Base-by-base conservation (phyloP, 1,139 yeast genomes). In the Candida sojae region DNA sequence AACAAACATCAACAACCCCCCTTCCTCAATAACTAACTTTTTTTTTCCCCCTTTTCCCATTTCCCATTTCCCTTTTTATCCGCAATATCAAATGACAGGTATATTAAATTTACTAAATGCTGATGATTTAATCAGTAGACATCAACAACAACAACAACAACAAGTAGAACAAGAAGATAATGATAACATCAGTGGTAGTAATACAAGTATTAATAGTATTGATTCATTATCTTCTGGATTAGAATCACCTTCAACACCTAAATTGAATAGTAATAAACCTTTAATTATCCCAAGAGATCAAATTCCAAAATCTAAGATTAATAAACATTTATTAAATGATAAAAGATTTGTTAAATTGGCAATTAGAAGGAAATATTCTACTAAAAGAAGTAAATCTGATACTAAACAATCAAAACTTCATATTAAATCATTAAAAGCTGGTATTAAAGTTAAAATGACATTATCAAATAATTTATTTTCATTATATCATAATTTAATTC, bases 391-490 rank as follows among this genome's bases (percentile, higher is more conserved):
- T 12, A 28, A 39, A 29, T 35, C 34, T 8, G 45, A 46, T 25
- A 44, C 49, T 12, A 43, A 42, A 33, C 56, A 51, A 36, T 56
- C 68, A 42, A 76, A 76, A 53, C 67, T 77, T 28, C 83, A 79
- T 53, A 73, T 80, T 4, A 74, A 80, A 50, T 80, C 82, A 5
- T 62, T 80, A 29, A 81, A 80, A 44, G 82, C 83, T 1, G 82
- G 80, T 12, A 70, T 82, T 10, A 68, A 75, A 52, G 75, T 80
- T 8, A 70, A 80, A 46, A 60, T 80, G 21, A 72, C 83, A 0
- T 53, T 75, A 39, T 77, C 77, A 1, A 75, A 80, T 5, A 71
- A 75, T 31, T 58, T 80, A 43, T 61, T 72, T 6, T 60, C 70
- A 2, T 61, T 80, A 28, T 79, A 79, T 59, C 71, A 75, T 42